phyloP scores from a whole-genome alignment of 2,329 filamentous ascomycete genomes.

The Cryphonectria parasitica region DNA sequence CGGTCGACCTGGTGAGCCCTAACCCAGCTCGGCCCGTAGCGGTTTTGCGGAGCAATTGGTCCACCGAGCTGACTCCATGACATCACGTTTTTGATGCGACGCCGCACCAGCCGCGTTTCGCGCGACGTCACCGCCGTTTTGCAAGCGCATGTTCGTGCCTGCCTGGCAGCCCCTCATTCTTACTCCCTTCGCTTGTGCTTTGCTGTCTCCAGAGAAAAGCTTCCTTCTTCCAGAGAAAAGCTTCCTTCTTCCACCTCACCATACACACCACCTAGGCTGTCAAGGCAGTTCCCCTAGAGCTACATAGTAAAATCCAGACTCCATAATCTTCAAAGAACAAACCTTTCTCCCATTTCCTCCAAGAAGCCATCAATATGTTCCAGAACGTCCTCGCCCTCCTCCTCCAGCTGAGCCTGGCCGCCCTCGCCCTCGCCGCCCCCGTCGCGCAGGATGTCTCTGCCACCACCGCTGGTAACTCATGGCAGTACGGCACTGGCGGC shows the following conservation, averaged over 20 bases:
- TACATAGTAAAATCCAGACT: neutral
- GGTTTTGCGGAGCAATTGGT: conserved; percentile 23
- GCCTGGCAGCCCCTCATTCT: conserved; percentile 6
- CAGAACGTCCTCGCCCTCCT: conserved; percentile 45
- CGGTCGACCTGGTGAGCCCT: neutral
- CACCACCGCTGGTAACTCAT: conserved; percentile 47
- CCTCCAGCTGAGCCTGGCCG: conserved; percentile 57
- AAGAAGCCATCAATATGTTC: conserved; percentile 35
- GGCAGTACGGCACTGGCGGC: conserved; percentile 65
- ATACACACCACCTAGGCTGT: neutral
- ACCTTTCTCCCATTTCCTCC: neutral
- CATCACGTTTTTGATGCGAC: conserved; percentile 17
- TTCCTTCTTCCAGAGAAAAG: too few relatives aligned
- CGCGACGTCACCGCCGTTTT: conserved; percentile 10
- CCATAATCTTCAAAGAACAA: neutral
- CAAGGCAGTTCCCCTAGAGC: neutral
- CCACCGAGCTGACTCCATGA: conserved; percentile 24
- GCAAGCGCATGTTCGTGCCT: neutral
- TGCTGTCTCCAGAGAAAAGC: neutral
- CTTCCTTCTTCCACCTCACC: neutral
- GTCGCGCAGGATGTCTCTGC: conserved; percentile 43
- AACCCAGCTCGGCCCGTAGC: conserved; percentile 1
- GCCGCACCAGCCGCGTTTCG: conserved; percentile 11
- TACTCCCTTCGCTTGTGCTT: neutral
- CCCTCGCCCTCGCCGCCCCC: conserved; percentile 54